Percentiles rank a stretch among this genome's conserved stretches.
Evolutionary conservation across 352 stramenopile genomes (phyloP).

Genomic region (Pythium insidiosum): DNA sequence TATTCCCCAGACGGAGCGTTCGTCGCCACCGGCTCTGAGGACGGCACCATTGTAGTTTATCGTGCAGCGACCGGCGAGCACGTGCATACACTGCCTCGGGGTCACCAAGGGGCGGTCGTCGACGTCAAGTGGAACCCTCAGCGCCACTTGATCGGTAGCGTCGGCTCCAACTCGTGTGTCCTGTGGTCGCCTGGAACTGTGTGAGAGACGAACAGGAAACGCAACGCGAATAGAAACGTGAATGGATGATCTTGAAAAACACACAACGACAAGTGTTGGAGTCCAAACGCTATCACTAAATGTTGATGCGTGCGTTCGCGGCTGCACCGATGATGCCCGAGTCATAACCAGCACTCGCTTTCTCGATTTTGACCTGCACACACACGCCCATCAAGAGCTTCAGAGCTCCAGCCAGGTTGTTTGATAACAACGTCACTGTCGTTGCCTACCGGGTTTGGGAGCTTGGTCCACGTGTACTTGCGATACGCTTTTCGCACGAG

Average conservation of each 20-base stretch:
- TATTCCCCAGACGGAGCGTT: constrained; percentile 77
- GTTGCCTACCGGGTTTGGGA: constrained; percentile 57
- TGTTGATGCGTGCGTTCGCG: constrained; percentile 14
- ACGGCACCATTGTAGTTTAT: constrained; percentile 73
- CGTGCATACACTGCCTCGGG: constrained; percentile 40
- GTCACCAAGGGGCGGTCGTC: constrained; percentile 52
- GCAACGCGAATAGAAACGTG: no score
- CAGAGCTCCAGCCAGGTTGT: not conserved
- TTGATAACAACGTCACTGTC: not conserved
- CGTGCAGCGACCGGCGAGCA: constrained; percentile 44
- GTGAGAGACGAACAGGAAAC: constrained; percentile 6
- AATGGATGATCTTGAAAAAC: no score
- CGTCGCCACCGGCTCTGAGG: constrained; percentile 59
- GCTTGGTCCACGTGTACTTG: constrained; percentile 70
- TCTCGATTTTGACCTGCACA: constrained; percentile 59
- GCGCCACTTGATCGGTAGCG: constrained; percentile 66
- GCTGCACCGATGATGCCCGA: constrained; percentile 76
- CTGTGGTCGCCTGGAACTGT: constrained; percentile 43
- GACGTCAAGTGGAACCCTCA: constrained; percentile 82
- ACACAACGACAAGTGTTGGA: no score
- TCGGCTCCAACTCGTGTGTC: constrained; percentile 65
- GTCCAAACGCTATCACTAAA: no score
- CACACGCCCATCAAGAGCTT: constrained; percentile 1
- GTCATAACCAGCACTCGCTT: constrained; percentile 75
- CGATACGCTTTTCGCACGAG: constrained; percentile 43